phyloP scores from a whole-genome alignment of 2,329 filamentous ascomycete species.

The Phialophora macrospora region DNA sequence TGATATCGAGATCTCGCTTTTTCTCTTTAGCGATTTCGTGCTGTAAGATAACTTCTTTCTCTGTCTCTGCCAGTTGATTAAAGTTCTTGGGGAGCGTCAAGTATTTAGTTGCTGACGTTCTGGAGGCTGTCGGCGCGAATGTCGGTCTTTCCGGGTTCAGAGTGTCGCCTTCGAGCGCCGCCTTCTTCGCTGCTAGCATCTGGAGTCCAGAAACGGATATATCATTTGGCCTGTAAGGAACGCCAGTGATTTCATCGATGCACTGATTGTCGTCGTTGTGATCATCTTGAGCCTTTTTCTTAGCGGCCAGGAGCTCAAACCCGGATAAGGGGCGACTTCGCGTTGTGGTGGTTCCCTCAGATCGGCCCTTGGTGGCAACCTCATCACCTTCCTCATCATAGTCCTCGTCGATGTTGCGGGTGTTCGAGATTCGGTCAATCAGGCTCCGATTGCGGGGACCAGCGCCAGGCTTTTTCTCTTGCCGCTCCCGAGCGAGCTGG shows the following conservation, averaged over 20 bases:
- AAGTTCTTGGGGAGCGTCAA: conserved; percentile 27
- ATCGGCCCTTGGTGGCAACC: neutral
- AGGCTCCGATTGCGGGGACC: neutral
- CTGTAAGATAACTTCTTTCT: conserved; percentile 25
- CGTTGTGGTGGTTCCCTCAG: neutral
- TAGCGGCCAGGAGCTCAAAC: neutral
- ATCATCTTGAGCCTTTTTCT: neutral
- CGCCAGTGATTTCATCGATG: neutral
- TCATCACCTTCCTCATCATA: neutral
- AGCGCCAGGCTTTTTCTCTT: neutral
- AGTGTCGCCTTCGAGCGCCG: neutral
- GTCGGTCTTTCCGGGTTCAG: neutral
- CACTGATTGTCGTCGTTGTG: neutral
- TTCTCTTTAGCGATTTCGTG: conserved; percentile 34
- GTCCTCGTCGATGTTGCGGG: neutral
- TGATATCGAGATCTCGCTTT: conserved; percentile 30
- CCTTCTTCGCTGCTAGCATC: conserved; percentile 19
- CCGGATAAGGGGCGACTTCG: neutral
- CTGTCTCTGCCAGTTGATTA: conserved; percentile 17
- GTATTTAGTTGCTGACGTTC: neutral
- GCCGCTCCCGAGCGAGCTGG: neutral
- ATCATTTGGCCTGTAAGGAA: neutral
- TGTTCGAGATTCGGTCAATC: neutral
- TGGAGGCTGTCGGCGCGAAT: neutral
- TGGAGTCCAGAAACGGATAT: conserved; percentile 5